Evolutionary conservation across 192 early-diverging fungal genomes (phyloP).

Genomic region (Backusella westeae): DNA sequence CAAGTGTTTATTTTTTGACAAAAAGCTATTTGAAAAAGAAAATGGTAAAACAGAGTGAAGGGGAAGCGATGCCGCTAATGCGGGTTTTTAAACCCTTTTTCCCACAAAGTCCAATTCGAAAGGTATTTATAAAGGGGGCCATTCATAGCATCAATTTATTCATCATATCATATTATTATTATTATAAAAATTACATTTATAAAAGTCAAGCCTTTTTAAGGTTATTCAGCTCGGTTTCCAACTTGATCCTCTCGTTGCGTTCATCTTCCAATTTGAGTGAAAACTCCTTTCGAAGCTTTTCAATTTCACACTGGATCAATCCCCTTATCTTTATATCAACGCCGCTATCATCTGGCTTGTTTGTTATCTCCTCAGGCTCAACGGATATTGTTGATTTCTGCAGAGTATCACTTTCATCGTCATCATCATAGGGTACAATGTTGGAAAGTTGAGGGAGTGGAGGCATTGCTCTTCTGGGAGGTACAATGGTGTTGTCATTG

Average conservation of each 20-base stretch:
- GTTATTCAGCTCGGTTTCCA: conserved; percentile 23
- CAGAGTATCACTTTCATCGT: background rate
- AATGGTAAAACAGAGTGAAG: background rate
- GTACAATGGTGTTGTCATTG: background rate
- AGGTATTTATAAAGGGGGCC: background rate
- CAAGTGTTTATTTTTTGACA: background rate
- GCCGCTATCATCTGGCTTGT: background rate
- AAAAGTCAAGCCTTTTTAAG: background rate
- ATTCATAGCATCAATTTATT: background rate
- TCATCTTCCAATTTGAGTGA: conserved; percentile 17
- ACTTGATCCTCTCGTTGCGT: conserved; percentile 7
- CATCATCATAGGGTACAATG: background rate
- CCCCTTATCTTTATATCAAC: conserved; percentile 8
- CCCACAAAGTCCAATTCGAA: too few relatives aligned
- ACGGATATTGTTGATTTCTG: background rate
- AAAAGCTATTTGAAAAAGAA: background rate
- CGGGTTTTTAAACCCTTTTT: too few relatives aligned
- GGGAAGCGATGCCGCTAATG: too few relatives aligned
- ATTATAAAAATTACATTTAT: background rate
- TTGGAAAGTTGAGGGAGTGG: background rate
- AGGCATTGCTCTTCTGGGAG: conserved; percentile 9
- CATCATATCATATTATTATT: background rate
- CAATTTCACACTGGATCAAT: conserved; percentile 17
- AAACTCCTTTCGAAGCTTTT: conserved; percentile 24
- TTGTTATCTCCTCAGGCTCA: background rate